Evolutionary conservation across 106 monocot genomes (phyloP).

Genomic region (Cymbidium sinense): DNA sequence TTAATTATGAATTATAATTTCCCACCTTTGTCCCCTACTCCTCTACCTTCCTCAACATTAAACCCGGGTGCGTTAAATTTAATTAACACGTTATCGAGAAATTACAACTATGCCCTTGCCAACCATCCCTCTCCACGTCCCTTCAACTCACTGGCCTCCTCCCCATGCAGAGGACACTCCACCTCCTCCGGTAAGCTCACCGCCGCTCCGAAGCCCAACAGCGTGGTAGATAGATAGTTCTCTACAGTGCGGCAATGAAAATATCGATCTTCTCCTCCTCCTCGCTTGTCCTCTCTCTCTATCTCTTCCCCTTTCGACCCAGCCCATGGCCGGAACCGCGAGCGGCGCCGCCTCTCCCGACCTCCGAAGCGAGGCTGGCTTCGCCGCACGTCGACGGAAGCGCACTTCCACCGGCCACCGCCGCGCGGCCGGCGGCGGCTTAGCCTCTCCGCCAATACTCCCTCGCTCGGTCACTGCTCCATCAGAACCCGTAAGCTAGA

Average conservation of each 20-base stretch:
- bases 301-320: background rate
- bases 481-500: background rate
- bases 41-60: too few species aligned
- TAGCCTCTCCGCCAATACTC: background rate
- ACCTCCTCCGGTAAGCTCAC: slow-evolving; percentile 3
- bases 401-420: slow-evolving; percentile 9
- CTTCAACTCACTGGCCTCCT: background rate
- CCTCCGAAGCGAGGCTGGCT: slow-evolving; percentile 5
- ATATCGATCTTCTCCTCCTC: background rate
- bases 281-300: background rate
- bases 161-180: slow-evolving; percentile 8
- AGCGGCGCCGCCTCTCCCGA: background rate
- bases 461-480: background rate
- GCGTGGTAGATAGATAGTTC: slow-evolving; percentile 8
- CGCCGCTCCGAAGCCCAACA: background rate
- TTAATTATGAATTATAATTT: too few species aligned
- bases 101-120: background rate
- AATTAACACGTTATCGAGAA: background rate
- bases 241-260: background rate
- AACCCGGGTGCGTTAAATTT: too few species aligned
- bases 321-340: slow-evolving; percentile 4
- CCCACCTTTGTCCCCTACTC: too few species aligned
- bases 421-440: background rate
- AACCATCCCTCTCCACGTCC: background rate
- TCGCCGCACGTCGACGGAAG: slow-evolving; percentile 13